These are phyloP conservation scores for Sinapis alba DNA, from an alignment of 441 rosid species.

Conservation along the genomic window DNA sequence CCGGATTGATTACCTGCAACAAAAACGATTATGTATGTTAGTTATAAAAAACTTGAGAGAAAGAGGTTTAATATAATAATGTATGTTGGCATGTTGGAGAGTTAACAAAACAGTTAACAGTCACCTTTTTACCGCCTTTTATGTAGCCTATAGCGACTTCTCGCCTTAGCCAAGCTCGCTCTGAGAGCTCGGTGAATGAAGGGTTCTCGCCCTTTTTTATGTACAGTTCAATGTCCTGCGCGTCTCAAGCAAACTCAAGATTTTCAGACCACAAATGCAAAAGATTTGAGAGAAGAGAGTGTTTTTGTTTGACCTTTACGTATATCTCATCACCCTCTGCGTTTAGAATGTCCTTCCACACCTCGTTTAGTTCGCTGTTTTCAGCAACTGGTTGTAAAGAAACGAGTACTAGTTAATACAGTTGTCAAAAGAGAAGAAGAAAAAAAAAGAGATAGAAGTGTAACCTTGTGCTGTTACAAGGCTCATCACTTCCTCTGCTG, in stretches of 20 bases:
- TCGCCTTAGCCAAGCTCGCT: conserved; percentile 74
- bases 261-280: conserved; percentile 2
- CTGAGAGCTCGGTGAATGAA: conserved; percentile 80
- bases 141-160: conserved; percentile 95
- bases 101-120: neutral
- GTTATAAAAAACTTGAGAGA: neutral
- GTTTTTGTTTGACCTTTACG: conserved; percentile 60
- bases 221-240: conserved; percentile 78
- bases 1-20: conserved; percentile 87
- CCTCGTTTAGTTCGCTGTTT: conserved; percentile 83
- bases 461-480: conserved; percentile 98
- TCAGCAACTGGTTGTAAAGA: conserved; percentile 64
- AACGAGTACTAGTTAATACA: conserved; percentile 14
- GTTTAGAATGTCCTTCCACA: conserved; percentile 91
- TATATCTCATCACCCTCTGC: conserved; percentile 99
- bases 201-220: conserved; percentile 87
- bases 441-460: neutral
- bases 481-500: conserved; percentile 96
- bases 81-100: conserved; percentile 3
- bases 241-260: neutral
- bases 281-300: neutral
- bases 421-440: neutral
- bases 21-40: neutral
- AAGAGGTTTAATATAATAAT: neutral
- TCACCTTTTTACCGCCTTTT: conserved; percentile 73